phyloP scores from a whole-genome alignment of 129 eudicot species.

The Chrysanthemum lavandulifolium region DNA sequence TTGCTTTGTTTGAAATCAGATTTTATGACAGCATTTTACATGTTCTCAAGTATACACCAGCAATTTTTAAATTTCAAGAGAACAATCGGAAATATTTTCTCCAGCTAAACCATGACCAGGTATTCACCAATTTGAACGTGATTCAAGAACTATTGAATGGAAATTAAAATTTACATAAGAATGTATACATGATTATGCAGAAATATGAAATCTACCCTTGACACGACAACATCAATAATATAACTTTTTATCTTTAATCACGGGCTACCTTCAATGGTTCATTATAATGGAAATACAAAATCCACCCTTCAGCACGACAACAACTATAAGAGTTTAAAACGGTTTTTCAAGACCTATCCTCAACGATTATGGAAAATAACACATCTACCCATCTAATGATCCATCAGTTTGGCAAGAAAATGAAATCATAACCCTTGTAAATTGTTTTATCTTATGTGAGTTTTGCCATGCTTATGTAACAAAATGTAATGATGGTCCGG shows the following conservation, averaged over 20 bases:
- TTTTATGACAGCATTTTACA: too few species aligned
- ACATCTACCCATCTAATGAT: neutral
- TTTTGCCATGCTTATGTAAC: constrained; percentile 7
- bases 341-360: neutral
- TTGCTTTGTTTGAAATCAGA: too few species aligned
- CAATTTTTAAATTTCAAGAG: too few species aligned
- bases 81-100: too few species aligned
- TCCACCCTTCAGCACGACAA: too few species aligned
- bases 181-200: neutral
- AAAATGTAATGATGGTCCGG: neutral
- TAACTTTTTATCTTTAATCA: neutral
- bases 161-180: neutral
- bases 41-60: too few species aligned
- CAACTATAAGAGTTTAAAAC: too few species aligned
- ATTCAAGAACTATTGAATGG: constrained; percentile 16
- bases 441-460: neutral
- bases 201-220: constrained; percentile 21
- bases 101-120: neutral
- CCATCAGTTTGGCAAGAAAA: neutral
- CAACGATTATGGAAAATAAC: neutral
- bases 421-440: constrained; percentile 5
- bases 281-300: neutral
- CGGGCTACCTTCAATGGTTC: neutral
- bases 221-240: constrained; percentile 15
- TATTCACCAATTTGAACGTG: neutral